phyloP scores from a whole-genome alignment of 2,329 filamentous ascomycete genomes.

The Claviceps humidiphila region DNA sequence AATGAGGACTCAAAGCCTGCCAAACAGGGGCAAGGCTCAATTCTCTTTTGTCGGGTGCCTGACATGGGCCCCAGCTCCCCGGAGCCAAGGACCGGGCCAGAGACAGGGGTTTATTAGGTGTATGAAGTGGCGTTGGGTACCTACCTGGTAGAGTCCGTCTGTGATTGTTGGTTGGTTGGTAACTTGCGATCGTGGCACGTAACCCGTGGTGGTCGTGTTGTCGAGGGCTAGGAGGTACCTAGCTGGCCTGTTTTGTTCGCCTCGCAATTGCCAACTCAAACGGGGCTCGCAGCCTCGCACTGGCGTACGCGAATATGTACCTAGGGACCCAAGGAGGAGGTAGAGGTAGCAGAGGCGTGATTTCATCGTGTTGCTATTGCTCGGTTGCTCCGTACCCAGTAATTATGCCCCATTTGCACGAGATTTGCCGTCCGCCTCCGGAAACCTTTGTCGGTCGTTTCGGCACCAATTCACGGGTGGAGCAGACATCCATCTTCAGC shows the following conservation, averaged over 20 bases:
- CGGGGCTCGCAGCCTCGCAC: not conserved
- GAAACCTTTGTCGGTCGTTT: not conserved
- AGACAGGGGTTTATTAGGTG: conserved; percentile 1
- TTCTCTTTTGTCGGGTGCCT: conserved; percentile 6
- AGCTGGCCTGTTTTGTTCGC: conserved; percentile 1
- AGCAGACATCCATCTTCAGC: conserved; percentile 1
- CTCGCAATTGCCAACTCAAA: conserved; percentile 2
- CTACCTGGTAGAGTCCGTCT: not conserved
- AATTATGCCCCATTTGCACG: not conserved
- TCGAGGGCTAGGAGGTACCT: not conserved
- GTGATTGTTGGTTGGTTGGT: not conserved
- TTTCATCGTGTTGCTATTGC: not conserved
- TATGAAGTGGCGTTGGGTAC: conserved; percentile 2
- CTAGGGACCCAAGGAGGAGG: not conserved
- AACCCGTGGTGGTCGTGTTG: not conserved
- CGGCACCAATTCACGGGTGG: not conserved
- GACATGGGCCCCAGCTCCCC: conserved; percentile 6
- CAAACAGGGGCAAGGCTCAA: conserved; percentile 3
- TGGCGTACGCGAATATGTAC: not conserved
- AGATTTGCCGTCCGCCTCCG: not conserved
- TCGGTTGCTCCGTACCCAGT: not conserved
- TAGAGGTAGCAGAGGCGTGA: not conserved
- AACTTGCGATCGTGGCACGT: too few relatives aligned
- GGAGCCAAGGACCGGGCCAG: conserved; percentile 5
- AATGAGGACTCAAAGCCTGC: conserved; percentile 1